Base-by-base conservation (phyloP, 345 rosid species). In the Raphanus sativus region DNA sequence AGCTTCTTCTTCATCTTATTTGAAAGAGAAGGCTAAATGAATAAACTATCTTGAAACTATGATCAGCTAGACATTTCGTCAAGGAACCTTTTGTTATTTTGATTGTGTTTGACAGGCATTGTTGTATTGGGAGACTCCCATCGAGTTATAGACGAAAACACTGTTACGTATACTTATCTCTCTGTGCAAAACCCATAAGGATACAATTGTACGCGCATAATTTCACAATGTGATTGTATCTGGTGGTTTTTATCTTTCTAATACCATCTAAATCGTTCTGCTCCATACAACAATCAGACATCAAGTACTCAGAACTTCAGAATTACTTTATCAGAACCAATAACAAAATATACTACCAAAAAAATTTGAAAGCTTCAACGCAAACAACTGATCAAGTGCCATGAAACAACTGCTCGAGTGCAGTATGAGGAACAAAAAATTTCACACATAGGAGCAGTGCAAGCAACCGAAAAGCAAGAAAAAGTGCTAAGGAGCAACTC, bases 51-150 rank as follows among this genome's bases (percentile, higher is more conserved):
- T 45, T 45, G 6, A 45, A 5, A 69, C 74, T 59, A 29, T 13
- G 4, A 48, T 25, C 25, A 21, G 36, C 17, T 66, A 61, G 52
- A 67, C 65, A 62, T 62, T 79, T 79, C 52, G 69, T 24, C 60
- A 8, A 50, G 17, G 64, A 28, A 61, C 0, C 17, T 71, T 48
- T 73, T 48, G 61, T 78, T 21, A 28, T 52, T 30, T 66, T 67
- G 48, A 12, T 48, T n/a, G 70, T 42, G 52, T 28, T 67, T 79
- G n/a, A 67, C 82, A 73, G 82, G 78, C 74, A 4, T 73, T 79
- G 70, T 79, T 79, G 78, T 79, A 79, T 30, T 79, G 78, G 82
- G 60, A 79, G 74, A 79, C 66, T 52, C 82, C 78, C 65, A 73
- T 73, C 74, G 82, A 79, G 70, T 74, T 79, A 73, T n/a, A n/a